These are phyloP conservation scores for Penicillium subrubescens DNA, from an alignment of 495 filamentous ascomycete genomes.

Conservation along the genomic window DNA sequence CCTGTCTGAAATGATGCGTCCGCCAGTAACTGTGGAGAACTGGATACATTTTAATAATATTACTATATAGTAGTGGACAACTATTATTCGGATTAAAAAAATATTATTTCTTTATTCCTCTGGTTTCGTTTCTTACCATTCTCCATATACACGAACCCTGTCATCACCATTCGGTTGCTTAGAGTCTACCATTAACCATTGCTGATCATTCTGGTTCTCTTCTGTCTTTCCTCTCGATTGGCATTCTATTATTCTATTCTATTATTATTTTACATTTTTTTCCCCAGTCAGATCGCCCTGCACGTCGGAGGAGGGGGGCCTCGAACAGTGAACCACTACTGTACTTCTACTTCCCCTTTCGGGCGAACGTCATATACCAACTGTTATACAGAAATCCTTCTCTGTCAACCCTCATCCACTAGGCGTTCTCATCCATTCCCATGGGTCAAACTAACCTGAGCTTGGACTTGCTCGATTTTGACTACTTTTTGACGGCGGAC, in stretches of 20 bases:
- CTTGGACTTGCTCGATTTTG: constrained; percentile 1
- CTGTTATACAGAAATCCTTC: not conserved
- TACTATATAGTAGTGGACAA: not conserved
- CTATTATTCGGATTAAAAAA: not conserved
- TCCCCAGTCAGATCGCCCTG: constrained; percentile 25
- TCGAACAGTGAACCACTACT: constrained; percentile 18
- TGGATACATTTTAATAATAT: not conserved
- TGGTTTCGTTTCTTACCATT: not conserved
- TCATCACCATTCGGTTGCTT: not conserved
- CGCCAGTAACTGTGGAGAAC: constrained; percentile 10
- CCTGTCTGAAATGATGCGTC: constrained; percentile 27
- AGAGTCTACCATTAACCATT: no score
- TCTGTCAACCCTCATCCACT: not conserved
- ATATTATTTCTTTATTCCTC: not conserved
- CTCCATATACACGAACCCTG: not conserved
- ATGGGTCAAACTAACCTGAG: not conserved
- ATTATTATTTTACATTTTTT: not conserved
- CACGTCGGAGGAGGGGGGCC: constrained; percentile 19
- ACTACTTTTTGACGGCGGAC: constrained; percentile 12
- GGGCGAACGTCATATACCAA: constrained; percentile 22
- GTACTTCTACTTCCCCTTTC: constrained; percentile 12
- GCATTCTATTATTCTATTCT: not conserved
- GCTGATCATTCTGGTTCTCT: no score
- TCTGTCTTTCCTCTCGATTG: no score
- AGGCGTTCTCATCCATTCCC: not conserved